Evolutionary conservation across 345 rosid species (phyloP).

Genomic region (Ceriops decandra): DNA sequence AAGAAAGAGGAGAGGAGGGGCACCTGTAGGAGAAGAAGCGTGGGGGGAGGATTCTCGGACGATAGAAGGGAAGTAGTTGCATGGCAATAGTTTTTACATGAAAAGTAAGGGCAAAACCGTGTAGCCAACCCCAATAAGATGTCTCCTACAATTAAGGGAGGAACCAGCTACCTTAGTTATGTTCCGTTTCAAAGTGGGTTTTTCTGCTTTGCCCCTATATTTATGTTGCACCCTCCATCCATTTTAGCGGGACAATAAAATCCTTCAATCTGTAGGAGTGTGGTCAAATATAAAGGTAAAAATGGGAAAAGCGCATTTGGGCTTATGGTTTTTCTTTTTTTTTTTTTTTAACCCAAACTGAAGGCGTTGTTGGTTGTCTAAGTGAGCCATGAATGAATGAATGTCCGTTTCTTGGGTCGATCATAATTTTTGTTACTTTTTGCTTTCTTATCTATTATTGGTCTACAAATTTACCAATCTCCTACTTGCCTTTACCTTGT

Average conservation of each 20-base stretch:
- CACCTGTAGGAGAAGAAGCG: conserved; percentile 29
- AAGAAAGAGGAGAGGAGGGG: neutral
- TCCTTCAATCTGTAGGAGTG: neutral
- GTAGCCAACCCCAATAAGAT: conserved; percentile 4
- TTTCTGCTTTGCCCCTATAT: neutral
- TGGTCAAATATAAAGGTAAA: neutral
- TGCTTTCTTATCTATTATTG: too few relatives aligned
- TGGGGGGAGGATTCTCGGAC: conserved; percentile 19
- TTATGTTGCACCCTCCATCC: neutral
- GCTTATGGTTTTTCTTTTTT: too few relatives aligned
- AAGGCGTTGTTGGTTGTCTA: too few relatives aligned
- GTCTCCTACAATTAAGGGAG: conserved; percentile 27
- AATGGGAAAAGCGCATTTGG: neutral
- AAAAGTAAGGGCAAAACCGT: conserved; percentile 4
- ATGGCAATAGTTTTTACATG: conserved; percentile 4
- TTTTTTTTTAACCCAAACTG: too few relatives aligned
- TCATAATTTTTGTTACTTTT: too few relatives aligned
- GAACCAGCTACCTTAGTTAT: neutral
- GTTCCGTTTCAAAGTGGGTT: neutral
- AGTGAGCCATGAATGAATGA: too few relatives aligned
- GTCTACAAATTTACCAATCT: too few relatives aligned
- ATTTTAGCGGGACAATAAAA: neutral
- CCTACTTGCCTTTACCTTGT: too few relatives aligned
- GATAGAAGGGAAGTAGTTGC: conserved; percentile 11
- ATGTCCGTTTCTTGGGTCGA: too few relatives aligned